Base-by-base conservation (phyloP, 1,284 basidiomycete species). In the Tilletia walkeri region DNA sequence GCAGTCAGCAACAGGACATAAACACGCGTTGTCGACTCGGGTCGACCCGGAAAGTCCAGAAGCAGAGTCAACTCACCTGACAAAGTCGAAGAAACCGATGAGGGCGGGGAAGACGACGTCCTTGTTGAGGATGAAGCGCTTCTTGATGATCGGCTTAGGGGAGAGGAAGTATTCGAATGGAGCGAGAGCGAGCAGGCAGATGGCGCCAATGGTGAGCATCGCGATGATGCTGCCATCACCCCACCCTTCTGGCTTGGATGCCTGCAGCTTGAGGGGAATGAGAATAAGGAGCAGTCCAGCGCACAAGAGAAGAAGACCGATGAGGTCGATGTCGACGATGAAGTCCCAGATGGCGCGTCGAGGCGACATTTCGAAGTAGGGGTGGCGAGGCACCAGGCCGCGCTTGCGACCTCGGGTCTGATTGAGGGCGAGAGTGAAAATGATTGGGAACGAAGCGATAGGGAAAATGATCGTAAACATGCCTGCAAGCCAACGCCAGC, bases 1-100 rank as follows among this genome's bases (percentile, higher is more conserved):
- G 24, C 24, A 30, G 24, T 30, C 24, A 30, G 24, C 24, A 30
- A 30, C 24, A 30, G 24, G 24, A 30, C 24, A 30, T 30, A 30
- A 30, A 30, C 1, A 30, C 24, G 24, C 24, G 24, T 30, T 30
- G 24, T 30, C 24, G 24, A 30, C 24, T 30, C 24, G 24, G 24
- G 24, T 30, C 24, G 24, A 30, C 24, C 24, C 24, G 24, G 24
- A 30, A 30, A 30, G 24, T 30, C 24, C 24, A 30, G 24, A 30
- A 30, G 24, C 24, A 30, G 24, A 30, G 24, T 30, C 24, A 30
- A 53, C 50, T 20, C 50, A 53, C 50, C 50, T 53, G 73, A 79
- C 73, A 70, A 82, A 82, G 73, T 83, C 82, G 49, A 82, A 80
- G 75, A 80, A 81, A 39, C 78, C 80, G 47, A 83, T 77, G 34